Evolutionary conservation across 192 early-diverging fungal species (phyloP), one percentile per base, ranked within the genome.

Genomic region (Helicostylum pulchrum): DNA sequence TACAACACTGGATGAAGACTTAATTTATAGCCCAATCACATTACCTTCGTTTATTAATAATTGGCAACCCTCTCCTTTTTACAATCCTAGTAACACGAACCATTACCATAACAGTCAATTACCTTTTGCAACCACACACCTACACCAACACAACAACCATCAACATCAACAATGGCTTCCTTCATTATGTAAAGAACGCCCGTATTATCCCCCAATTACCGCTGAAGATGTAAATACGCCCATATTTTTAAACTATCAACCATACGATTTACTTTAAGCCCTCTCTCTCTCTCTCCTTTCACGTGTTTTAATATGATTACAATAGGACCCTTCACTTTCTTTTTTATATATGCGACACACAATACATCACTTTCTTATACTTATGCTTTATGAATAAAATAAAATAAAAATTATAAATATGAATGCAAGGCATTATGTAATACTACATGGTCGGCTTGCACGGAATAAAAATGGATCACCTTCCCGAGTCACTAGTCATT

Each of bases 231-330:
- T 39, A 0, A 30, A 56, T 56, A 34, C 17, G 17, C 54, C 17
- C 15, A 56, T 56, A 34, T 56, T 34, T 56, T n/a, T 56, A 30
- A 56, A 56, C 34, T 56, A 56, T 56, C 54, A 30, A n/a, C 31
- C 54, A 39, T 56, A 56, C 31, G n/a, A 34, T 36, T 9, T 56
- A 17, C 31, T 56, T 19, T 56, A 56, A 56, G 15, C 11, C 7
- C n/a, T 23, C 4, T n/a, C 11, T n/a, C 4, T 30, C 23, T 15
- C 26, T 53, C 8, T 7, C 26, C 31, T 15, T 53, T 9, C 36
- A 39, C 36, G 36, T 39, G 36, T 39, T 39, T 39, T 39, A 9
- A 6, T 39, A 14, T 23, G 21, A 26, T 30, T 31, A 26, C 26
- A 26, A 0, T 26, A 53, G 26, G 26, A 53, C 20, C 9, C 26